Conservation (phyloP, 176 grass and related monocot genomes). For the Cymbopogon citratus region DNA sequence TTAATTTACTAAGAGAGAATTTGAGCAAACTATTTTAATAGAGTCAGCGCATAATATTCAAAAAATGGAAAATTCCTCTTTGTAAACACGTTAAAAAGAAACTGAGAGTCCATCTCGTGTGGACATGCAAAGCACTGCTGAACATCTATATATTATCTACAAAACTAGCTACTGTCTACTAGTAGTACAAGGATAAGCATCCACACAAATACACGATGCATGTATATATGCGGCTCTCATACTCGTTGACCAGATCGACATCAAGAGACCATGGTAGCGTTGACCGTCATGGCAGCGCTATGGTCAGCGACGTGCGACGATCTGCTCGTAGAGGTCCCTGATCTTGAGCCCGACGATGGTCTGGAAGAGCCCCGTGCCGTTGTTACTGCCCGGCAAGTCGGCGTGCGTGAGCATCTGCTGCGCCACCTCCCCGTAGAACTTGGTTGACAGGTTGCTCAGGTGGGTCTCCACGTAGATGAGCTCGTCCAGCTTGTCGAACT, state of each 20-base stretch:
- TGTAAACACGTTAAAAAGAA: too few relatives aligned
- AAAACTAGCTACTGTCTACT: too few relatives aligned
- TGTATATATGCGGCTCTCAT: too few relatives aligned
- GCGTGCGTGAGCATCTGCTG: constrained; percentile 62
- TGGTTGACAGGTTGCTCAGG: constrained; percentile 77
- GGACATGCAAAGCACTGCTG: too few relatives aligned
- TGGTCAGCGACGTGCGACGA: neutral
- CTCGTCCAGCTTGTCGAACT: constrained; percentile 80
- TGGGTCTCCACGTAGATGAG: constrained; percentile 93
- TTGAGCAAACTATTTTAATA: too few relatives aligned
- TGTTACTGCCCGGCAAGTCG: constrained; percentile 54
- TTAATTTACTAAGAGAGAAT: too few relatives aligned
- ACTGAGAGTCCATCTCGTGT: too few relatives aligned
- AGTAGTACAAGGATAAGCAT: too few relatives aligned
- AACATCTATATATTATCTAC: too few relatives aligned
- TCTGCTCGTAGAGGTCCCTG: constrained; percentile 50
- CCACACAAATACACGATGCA: too few relatives aligned
- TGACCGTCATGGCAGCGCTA: neutral
- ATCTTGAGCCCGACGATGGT: constrained; percentile 60
- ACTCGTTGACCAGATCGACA: neutral
- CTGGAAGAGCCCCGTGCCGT: constrained; percentile 67
- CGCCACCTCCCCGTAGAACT: constrained; percentile 85
- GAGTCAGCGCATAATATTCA: too few relatives aligned
- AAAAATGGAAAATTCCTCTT: too few relatives aligned
- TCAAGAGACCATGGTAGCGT: neutral